These are phyloP conservation scores for Ogataea sp. DNA, from an alignment of 805 yeast genomes.

Conservation along the genomic window DNA sequence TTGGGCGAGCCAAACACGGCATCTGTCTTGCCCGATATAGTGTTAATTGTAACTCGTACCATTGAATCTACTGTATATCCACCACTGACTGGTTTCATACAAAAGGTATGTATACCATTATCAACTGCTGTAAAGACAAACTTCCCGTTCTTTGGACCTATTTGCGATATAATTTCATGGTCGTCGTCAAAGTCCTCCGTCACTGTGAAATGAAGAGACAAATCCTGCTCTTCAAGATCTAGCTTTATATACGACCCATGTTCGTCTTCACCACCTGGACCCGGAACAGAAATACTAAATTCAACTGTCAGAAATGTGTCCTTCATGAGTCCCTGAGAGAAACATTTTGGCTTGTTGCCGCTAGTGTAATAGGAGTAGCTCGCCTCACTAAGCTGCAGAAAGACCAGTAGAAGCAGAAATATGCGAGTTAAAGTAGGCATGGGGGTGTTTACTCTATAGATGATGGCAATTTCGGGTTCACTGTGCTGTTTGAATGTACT, in stretches of 20 bases:
- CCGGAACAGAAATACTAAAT: slow-evolving; percentile 39
- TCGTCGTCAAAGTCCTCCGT: slow-evolving; percentile 74
- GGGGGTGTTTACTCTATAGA: too few species aligned
- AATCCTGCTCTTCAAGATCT: slow-evolving; percentile 2
- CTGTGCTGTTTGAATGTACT: too few species aligned
- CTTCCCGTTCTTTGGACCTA: slow-evolving; percentile 50
- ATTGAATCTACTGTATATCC: slow-evolving; percentile 36
- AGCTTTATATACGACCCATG: slow-evolving; percentile 2
- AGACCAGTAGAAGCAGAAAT: too few species aligned
- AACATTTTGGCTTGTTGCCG: slow-evolving; percentile 49
- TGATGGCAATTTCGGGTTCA: too few species aligned
- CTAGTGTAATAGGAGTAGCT: too few species aligned
- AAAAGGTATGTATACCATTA: slow-evolving; percentile 78
- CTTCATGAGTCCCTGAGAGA: slow-evolving; percentile 44
- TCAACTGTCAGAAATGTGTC: slow-evolving; percentile 42
- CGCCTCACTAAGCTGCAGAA: too few species aligned
- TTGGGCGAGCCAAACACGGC: slow-evolving; percentile 61
- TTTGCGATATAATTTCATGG: slow-evolving; percentile 69
- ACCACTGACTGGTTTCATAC: slow-evolving; percentile 41
- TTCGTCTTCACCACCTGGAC: too few species aligned
- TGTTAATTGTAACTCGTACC: slow-evolving; percentile 57
- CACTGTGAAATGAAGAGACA: slow-evolving; percentile 16
- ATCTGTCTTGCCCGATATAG: slow-evolving; percentile 60
- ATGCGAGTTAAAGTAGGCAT: too few species aligned
- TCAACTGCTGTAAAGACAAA: slow-evolving; percentile 79